Conservation (phyloP, 2,329 filamentous ascomycete genomes). For the Apiospora pterosperma region DNA sequence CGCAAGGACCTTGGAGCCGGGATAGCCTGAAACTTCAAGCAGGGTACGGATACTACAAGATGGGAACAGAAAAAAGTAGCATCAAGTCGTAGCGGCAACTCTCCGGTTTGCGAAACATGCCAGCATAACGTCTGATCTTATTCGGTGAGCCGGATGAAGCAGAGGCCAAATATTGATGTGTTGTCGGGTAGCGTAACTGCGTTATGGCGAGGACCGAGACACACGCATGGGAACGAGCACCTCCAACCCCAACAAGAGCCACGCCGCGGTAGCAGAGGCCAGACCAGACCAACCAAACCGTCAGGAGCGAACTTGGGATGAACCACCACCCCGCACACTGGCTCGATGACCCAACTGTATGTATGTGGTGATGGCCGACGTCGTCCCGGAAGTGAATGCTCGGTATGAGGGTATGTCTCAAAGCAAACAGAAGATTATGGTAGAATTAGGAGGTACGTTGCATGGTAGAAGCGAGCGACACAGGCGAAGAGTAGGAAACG, state of each 20-base stretch:
- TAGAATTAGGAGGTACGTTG: not conserved
- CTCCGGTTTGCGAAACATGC: conserved; percentile 18
- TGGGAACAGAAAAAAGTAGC: conserved; percentile 11
- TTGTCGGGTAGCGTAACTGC: not conserved
- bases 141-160: not conserved
- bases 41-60: conserved; percentile 7
- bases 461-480: not conserved
- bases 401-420: not conserved
- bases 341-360: not conserved
- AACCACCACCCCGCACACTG: not conserved
- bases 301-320: not conserved
- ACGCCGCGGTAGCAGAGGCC: not conserved
- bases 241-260: conserved; percentile 1
- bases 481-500: not conserved
- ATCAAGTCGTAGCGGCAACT: conserved; percentile 19
- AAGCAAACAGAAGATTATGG: not conserved
- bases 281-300: too few species aligned
- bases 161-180: not conserved
- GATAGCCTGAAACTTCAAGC: conserved; percentile 22
- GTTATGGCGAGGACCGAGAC: conserved; percentile 1
- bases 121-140: conserved; percentile 18
- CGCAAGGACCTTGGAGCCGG: conserved; percentile 19
- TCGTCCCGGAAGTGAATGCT: not conserved
- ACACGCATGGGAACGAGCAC: not conserved
- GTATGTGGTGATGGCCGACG: not conserved